Conservation (phyloP, 129 eudicot species). For the Chrysanthemum makinoi region DNA sequence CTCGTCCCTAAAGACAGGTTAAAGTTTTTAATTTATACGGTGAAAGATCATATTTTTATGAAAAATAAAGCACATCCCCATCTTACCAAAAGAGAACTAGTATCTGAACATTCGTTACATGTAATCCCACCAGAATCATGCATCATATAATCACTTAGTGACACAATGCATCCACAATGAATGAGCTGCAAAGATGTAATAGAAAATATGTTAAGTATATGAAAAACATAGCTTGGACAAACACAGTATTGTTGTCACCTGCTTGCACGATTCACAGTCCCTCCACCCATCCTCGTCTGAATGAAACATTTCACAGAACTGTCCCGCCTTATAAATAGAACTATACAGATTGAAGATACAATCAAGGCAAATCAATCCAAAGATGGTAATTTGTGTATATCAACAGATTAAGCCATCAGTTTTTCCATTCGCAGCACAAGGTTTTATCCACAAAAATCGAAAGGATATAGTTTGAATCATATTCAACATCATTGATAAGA, state of each 20-base stretch:
- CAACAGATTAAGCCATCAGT: too few relatives aligned
- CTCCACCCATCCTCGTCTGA: constrained; percentile 60
- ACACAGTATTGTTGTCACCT: constrained; percentile 27
- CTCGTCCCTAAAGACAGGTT: too few relatives aligned
- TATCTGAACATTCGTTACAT: constrained; percentile 50
- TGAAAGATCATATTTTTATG: background rate
- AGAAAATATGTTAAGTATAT: background rate
- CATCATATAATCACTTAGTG: constrained; percentile 46
- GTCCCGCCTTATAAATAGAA: constrained; percentile 47
- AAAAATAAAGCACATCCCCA: constrained; percentile 9
- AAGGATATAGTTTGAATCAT: too few relatives aligned
- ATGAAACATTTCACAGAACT: constrained; percentile 59
- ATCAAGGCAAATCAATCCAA: background rate
- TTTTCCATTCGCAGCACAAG: background rate
- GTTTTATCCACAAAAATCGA: too few relatives aligned
- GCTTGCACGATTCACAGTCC: constrained; percentile 56
- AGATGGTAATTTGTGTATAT: background rate
- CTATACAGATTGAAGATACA: constrained; percentile 26
- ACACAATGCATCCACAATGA: constrained; percentile 67
- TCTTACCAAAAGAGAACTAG: constrained; percentile 37
- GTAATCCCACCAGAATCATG: constrained; percentile 58
- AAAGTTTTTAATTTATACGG: background rate
- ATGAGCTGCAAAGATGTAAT: constrained; percentile 41
- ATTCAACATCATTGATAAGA: too few relatives aligned
- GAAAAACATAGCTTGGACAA: background rate